Conservation (phyloP, 345 rosid species). For the Dovyalis caffra region DNA sequence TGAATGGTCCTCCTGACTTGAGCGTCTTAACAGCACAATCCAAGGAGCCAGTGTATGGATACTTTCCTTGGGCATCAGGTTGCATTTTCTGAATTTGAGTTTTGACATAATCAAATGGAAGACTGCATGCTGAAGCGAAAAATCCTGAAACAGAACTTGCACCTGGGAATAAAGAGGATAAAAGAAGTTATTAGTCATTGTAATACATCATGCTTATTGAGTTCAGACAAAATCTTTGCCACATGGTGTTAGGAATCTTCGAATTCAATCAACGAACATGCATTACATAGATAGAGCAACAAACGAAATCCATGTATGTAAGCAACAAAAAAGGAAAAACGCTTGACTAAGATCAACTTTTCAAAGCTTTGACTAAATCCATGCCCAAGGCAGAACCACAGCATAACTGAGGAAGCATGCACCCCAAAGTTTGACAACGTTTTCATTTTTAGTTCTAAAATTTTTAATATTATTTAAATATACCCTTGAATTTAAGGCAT, state of each 20-base stretch:
- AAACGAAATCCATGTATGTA: neutral
- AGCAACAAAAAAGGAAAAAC: neutral
- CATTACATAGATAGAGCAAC: neutral
- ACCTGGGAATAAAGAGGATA: conserved; percentile 40
- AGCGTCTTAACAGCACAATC: conserved; percentile 85
- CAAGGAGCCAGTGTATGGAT: conserved; percentile 82
- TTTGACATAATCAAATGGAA: conserved; percentile 95
- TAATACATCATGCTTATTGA: neutral
- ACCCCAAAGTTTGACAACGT: too few relatives aligned
- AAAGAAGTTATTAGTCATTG: neutral
- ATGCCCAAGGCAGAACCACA: too few relatives aligned
- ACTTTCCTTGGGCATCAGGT: conserved; percentile 90
- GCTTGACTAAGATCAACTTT: neutral
- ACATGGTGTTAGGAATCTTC: neutral
- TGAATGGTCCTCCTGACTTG: conserved; percentile 83
- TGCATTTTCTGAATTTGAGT: conserved; percentile 99
- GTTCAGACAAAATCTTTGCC: neutral
- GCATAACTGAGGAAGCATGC: too few relatives aligned
- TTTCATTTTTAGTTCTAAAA: too few relatives aligned
- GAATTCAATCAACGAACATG: neutral
- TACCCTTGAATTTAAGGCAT: too few relatives aligned
- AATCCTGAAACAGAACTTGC: conserved; percentile 93
- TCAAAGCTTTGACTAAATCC: neutral
- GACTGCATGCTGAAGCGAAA: conserved; percentile 92
- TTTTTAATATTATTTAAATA: too few relatives aligned